These are phyloP conservation scores for Serendipita sp. DNA, from an alignment of 768 basidiomycete genomes.

Conservation along the genomic window DNA sequence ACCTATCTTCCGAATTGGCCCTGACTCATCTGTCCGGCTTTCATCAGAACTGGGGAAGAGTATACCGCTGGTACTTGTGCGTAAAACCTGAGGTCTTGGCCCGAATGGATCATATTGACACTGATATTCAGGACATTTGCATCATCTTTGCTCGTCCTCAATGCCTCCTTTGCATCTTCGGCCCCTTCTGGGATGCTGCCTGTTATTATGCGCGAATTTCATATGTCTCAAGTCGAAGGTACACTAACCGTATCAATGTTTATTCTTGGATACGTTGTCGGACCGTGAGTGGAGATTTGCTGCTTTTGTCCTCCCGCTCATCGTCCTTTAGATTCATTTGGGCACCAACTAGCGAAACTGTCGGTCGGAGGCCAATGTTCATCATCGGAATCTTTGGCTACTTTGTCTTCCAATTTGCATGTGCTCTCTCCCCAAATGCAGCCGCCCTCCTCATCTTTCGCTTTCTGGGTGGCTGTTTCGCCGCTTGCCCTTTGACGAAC, in stretches of 20 bases:
- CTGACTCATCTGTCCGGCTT: neutral
- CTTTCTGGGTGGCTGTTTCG: conserved; percentile 23
- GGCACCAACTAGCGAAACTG: conserved; percentile 21
- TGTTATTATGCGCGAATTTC: conserved; percentile 6
- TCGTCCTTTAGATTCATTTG: conserved; percentile 19
- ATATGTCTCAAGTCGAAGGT: conserved; percentile 1
- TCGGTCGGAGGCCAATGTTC: conserved; percentile 23
- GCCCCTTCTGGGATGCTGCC: conserved; percentile 11
- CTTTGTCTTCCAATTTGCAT: conserved; percentile 23
- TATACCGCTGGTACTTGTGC: conserved; percentile 6
- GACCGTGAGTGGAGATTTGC: neutral
- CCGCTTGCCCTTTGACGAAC: conserved; percentile 24
- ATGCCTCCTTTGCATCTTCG: conserved; percentile 12
- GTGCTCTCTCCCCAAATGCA: conserved; percentile 23
- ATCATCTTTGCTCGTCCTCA: neutral
- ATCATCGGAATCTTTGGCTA: conserved; percentile 11
- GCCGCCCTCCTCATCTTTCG: conserved; percentile 24
- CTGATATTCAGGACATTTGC: neutral
- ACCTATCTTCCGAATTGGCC: neutral
- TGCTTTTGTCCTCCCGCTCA: conserved; percentile 9
- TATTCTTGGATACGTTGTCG: conserved; percentile 10
- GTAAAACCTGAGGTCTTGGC: neutral
- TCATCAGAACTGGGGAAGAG: conserved; percentile 7
- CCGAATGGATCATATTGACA: conserved; percentile 6
- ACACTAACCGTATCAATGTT: conserved; percentile 12